Conservation (phyloP, 495 filamentous ascomycete species). For the Collariella sp. region DNA sequence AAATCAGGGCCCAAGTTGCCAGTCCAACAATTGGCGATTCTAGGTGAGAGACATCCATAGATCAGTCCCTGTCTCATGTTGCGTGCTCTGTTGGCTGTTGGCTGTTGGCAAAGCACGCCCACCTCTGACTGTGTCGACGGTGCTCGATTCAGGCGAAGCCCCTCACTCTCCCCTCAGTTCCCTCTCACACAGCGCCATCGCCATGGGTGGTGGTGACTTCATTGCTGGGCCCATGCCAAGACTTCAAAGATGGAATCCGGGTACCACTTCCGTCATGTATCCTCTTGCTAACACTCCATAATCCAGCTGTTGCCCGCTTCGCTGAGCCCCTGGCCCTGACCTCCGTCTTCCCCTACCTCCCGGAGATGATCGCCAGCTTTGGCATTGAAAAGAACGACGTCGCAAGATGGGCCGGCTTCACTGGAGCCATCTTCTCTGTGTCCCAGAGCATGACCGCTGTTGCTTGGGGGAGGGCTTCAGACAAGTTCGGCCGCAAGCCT, state of each 20-base stretch:
- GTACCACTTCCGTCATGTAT: slow-evolving; percentile 10
- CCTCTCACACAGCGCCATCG: too few species aligned
- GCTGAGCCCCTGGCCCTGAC: slow-evolving; percentile 79
- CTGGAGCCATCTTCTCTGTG: slow-evolving; percentile 62
- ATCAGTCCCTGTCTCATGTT: neutral
- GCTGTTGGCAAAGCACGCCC: neutral
- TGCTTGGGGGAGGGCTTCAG: slow-evolving; percentile 70
- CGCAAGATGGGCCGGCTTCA: slow-evolving; percentile 67
- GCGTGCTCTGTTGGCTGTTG: too few species aligned
- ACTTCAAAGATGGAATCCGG: neutral
- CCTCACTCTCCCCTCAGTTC: too few species aligned
- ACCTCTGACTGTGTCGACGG: neutral
- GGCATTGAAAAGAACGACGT: slow-evolving; percentile 63
- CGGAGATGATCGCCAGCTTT: slow-evolving; percentile 79
- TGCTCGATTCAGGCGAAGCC: neutral
- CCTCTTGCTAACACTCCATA: slow-evolving; percentile 18
- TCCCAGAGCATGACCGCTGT: slow-evolving; percentile 66
- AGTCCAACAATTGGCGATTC: slow-evolving; percentile 46
- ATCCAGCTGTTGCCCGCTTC: slow-evolving; percentile 63
- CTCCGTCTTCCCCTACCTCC: slow-evolving; percentile 81
- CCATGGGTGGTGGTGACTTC: too few species aligned
- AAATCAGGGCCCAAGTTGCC: slow-evolving; percentile 38
- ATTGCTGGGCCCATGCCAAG: slow-evolving; percentile 1
- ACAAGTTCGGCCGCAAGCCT: slow-evolving; percentile 66
- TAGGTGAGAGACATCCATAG: slow-evolving; percentile 42